phyloP scores from a whole-genome alignment of 768 basidiomycete genomes.

The Cystoderma amianthinum region DNA sequence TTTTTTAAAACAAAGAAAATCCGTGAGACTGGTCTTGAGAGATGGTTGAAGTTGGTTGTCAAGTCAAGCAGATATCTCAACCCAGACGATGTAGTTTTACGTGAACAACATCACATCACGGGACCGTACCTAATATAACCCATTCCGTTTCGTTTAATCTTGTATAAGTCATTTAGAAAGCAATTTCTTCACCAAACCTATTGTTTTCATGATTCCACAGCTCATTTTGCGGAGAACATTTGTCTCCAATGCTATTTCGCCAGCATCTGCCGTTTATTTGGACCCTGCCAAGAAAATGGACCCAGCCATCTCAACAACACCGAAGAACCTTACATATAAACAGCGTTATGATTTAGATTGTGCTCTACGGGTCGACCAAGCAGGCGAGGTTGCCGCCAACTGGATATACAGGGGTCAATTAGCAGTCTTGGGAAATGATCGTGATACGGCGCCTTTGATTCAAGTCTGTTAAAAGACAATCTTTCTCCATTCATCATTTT shows the following conservation, averaged over 20 bases:
- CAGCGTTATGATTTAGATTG: conserved; percentile 49
- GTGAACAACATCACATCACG: too few species aligned
- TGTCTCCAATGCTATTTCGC: neutral
- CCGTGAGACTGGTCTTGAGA: too few species aligned
- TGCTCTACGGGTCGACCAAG: conserved; percentile 89
- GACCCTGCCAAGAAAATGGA: conserved; percentile 24
- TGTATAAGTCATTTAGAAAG: too few species aligned
- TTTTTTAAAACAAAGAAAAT: too few species aligned
- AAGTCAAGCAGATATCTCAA: conserved; percentile 3
- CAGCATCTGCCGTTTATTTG: conserved; percentile 43
- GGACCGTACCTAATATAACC: too few species aligned
- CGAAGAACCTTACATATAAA: conserved; percentile 36
- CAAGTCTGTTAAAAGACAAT: conserved; percentile 42
- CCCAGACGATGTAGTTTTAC: too few species aligned
- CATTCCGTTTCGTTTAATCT: too few species aligned
- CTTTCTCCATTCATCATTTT: neutral
- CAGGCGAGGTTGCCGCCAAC: conserved; percentile 93
- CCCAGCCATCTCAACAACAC: conserved; percentile 46
- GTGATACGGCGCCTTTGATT: conserved; percentile 53
- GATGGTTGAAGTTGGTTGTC: neutral
- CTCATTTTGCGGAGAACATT: neutral
- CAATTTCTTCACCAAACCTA: too few species aligned
- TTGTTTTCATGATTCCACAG: too few species aligned
- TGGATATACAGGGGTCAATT: conserved; percentile 92
- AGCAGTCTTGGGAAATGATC: conserved; percentile 60